Evolutionary conservation across 2,329 filamentous ascomycete genomes (phyloP).

Genomic region (Trichoderma harzianum): DNA sequence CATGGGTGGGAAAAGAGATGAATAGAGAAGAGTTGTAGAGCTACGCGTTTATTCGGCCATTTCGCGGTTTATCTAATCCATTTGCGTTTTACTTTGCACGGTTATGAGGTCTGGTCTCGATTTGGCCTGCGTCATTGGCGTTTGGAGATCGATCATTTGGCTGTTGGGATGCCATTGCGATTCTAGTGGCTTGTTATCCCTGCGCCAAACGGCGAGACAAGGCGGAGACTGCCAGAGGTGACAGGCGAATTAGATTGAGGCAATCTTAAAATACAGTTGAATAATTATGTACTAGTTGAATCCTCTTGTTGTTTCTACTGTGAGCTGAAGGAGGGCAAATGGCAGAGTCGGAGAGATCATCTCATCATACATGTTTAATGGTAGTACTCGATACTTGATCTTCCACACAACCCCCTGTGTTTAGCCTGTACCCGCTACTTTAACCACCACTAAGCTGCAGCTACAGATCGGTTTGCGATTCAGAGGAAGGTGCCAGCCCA

Average conservation of each 20-base stretch:
- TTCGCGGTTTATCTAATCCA: background rate
- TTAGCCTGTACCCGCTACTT: background rate
- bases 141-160: conserved; percentile 29
- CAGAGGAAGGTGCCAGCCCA: background rate
- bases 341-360: background rate
- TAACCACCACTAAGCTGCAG: background rate
- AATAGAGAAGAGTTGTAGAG: background rate
- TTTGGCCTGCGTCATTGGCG: conserved; percentile 31
- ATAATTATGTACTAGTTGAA: background rate
- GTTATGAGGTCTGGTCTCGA: conserved; percentile 24
- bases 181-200: conserved; percentile 20
- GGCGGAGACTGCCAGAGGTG: background rate
- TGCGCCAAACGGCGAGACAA: conserved; percentile 8
- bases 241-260: background rate
- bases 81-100: background rate
- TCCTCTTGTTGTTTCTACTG: background rate
- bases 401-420: background rate
- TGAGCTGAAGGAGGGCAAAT: background rate
- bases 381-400: background rate
- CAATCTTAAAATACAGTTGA: background rate
- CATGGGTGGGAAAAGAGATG: background rate
- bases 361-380: background rate
- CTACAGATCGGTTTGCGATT: background rate
- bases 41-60: background rate
- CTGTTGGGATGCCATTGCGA: conserved; percentile 7